Percentiles rank a stretch among this genome's conserved stretches.
Conservation (phyloP, 768 basidiomycete genomes). For the Pleurotus platypus region DNA sequence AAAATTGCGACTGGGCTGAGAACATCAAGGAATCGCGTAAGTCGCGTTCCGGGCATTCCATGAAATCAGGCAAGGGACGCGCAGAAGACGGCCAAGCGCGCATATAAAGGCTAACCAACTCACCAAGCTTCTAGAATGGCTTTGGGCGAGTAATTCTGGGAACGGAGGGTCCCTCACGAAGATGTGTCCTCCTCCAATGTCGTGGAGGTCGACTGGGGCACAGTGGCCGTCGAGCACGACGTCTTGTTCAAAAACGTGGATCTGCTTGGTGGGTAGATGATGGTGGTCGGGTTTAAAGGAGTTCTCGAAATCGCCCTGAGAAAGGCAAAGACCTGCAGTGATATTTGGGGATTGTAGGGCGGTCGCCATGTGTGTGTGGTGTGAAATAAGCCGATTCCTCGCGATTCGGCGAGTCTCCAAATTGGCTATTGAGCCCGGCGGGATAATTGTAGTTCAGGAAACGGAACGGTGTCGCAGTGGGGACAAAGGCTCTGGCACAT, state of each 20-base stretch:
- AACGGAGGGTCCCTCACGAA: constrained; percentile 5
- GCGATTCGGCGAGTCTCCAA: constrained; percentile 4
- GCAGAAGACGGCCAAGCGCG: not conserved
- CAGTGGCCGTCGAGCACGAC: not conserved
- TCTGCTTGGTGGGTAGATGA: not conserved
- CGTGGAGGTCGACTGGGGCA: not conserved
- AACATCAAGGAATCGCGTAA: not conserved
- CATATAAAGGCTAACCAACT: not conserved
- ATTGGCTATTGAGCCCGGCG: constrained; percentile 3
- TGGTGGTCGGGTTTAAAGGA: constrained; percentile 5
- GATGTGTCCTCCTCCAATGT: not conserved
- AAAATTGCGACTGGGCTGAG: constrained; percentile 3
- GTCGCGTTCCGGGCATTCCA: not conserved
- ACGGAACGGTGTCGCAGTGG: constrained; percentile 5
- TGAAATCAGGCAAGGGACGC: not conserved
- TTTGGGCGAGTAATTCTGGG: not conserved
- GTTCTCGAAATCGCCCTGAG: not conserved
- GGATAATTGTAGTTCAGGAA: constrained; percentile 2
- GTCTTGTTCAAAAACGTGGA: not conserved
- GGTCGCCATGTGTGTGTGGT: constrained; percentile 4
- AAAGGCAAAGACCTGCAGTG: not conserved
- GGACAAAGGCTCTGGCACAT: constrained; percentile 3
- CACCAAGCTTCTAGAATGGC: not conserved
- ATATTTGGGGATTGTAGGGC: constrained; percentile 7
- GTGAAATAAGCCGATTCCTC: constrained; percentile 2